These are phyloP conservation scores for Kwoniella mangroviensis DNA, from an alignment of 768 basidiomycete species.

Conservation along the genomic window DNA sequence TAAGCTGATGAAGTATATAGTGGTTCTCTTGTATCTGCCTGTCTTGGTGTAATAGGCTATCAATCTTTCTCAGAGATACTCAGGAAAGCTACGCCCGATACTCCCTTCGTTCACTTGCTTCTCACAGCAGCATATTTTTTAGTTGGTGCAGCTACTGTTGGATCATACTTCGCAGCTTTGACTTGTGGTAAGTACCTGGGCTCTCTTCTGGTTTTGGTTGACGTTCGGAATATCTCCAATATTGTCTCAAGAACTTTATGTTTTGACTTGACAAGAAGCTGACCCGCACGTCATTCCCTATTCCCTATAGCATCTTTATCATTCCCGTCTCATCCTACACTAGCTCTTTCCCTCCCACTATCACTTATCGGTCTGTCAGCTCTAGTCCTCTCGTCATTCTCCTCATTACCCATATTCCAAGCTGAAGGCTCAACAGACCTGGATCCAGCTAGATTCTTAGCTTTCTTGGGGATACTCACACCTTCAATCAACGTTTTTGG, in stretches of 20 bases:
- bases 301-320: slow-evolving; percentile 48
- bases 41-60: slow-evolving; percentile 51
- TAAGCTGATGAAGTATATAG: slow-evolving; percentile 33
- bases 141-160: slow-evolving; percentile 55
- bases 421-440: slow-evolving; percentile 30
- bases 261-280: too few relatives aligned
- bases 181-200: slow-evolving; percentile 46
- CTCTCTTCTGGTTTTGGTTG: too few relatives aligned
- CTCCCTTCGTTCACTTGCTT: slow-evolving; percentile 43
- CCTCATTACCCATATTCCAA: slow-evolving; percentile 35
- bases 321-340: slow-evolving; percentile 54
- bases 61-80: slow-evolving; percentile 49
- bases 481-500: slow-evolving; percentile 53
- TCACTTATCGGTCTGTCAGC: slow-evolving; percentile 53
- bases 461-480: slow-evolving; percentile 50
- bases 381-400: slow-evolving; percentile 50
- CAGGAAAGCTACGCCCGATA: slow-evolving; percentile 25
- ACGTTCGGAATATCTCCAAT: too few relatives aligned
- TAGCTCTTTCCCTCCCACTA: slow-evolving; percentile 54
- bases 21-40: slow-evolving; percentile 45
- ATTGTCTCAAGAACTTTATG: too few relatives aligned
- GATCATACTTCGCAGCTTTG: slow-evolving; percentile 55
- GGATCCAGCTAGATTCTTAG: slow-evolving; percentile 45
- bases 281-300: too few relatives aligned
- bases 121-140: slow-evolving; percentile 47